Evolutionary conservation across 2,329 filamentous ascomycete genomes (phyloP), one percentile per base, ranked within the genome.

Genomic region (Alternaria angustiovoidea): DNA sequence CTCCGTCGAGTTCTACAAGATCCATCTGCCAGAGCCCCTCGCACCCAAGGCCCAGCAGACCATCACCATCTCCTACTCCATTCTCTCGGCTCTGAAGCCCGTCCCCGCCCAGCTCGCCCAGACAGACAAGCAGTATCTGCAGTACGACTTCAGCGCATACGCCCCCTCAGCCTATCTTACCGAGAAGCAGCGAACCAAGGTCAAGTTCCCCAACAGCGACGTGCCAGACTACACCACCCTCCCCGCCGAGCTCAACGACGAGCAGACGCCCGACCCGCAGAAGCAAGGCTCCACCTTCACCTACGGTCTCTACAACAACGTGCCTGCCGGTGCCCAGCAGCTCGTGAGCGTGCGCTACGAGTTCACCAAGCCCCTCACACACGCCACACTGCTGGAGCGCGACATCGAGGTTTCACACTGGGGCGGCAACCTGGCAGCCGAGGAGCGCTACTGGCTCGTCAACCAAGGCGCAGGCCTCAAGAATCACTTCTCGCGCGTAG

Each of bases 391-490:
- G 16, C 84, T 99, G 61, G 92, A 98, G 81, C 90, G 95, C 61
- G 94, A 98, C 73, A 83, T 99, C 64, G 95, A 99, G 79, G 90
- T 99, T 71, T 96, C 92, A 76, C 95, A 98, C 80, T 99, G 95
- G 95, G 95, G 95, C 68, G 95, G 95, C 64, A 99, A 99, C 77
- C 81, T 98, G 54, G 95, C 95, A 2, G 93, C 94, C 51, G 95
- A 99, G 81, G 95, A 99, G 82, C 88, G 92, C 59, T 97, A 97
- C 81, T 92, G 90, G 79, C 85, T 98, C 68, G 87, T 88, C 72
- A 94, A 99, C 84, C 88, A 91, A 65, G 95, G 91, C 65, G 96
- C 95, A 51, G 90, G 91, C 38, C 78, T 85, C 24, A 83, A 84
- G 71, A 81, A 82, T 70, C 81, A 84, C 65, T 84, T 84, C 76